These are phyloP conservation scores for Aegilops bicornis DNA, from an alignment of 176 grass and related monocot genomes.

Conservation along the genomic window DNA sequence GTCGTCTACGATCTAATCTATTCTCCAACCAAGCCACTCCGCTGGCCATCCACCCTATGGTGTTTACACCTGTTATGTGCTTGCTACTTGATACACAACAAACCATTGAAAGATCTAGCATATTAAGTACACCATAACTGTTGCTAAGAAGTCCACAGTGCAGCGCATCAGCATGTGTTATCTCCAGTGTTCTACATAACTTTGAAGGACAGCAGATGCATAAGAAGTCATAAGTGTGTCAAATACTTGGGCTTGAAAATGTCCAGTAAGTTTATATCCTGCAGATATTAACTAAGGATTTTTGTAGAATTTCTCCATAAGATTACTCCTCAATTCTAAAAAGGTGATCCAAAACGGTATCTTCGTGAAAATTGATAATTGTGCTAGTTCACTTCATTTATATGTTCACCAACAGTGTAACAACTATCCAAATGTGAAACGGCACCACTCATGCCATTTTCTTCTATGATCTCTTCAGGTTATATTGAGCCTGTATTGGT, in stretches of 20 bases:
- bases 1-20: background rate
- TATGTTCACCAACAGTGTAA: constrained; percentile 7
- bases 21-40: background rate
- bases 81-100: background rate
- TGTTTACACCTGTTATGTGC: background rate
- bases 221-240: background rate
- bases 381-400: constrained; percentile 5
- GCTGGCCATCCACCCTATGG: background rate
- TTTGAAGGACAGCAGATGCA: background rate
- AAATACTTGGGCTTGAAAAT: background rate
- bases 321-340: background rate
- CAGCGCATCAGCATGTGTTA: background rate
- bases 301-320: background rate
- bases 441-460: constrained; percentile 16
- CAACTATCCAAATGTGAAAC: background rate
- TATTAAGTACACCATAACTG: background rate
- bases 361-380: background rate
- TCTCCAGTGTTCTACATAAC: background rate
- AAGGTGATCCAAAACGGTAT: background rate
- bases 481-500: constrained; percentile 98
- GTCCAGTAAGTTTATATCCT: background rate
- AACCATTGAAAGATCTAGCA: background rate
- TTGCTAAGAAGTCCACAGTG: background rate
- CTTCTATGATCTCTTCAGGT: constrained; percentile 48
- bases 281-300: background rate